Evolutionary conservation across 164 flowering plant genomes (phyloP).

Genomic region (Amborella trichopoda): DNA sequence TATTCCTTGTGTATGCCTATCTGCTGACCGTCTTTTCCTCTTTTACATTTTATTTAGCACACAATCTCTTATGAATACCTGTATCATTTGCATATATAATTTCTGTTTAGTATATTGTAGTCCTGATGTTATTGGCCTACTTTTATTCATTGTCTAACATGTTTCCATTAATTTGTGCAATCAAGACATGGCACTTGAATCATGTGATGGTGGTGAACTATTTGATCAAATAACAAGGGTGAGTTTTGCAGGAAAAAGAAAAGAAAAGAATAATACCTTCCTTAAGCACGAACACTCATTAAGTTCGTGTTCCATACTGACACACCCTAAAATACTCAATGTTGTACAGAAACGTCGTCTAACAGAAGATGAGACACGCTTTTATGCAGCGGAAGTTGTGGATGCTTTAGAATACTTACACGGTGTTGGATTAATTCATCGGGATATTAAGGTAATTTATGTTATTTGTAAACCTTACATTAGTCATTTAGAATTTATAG

Average conservation of each 20-base stretch:
- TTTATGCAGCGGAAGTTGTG: constrained; percentile 92
- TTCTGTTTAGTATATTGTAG: too few relatives aligned
- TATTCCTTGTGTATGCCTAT: constrained; percentile 77
- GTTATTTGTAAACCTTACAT: not conserved
- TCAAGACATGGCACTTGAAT: constrained; percentile 98
- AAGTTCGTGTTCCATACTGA: too few relatives aligned
- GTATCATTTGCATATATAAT: not conserved
- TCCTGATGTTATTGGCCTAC: not conserved
- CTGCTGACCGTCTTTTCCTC: not conserved
- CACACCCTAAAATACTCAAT: too few relatives aligned
- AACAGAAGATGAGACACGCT: constrained; percentile 83
- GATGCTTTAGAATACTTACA: constrained; percentile 98
- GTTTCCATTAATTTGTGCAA: constrained; percentile 10
- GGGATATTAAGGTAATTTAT: constrained; percentile 83
- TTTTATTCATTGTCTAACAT: constrained; percentile 11
- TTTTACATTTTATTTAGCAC: not conserved
- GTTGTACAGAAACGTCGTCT: constrained; percentile 91
- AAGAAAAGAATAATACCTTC: too few relatives aligned
- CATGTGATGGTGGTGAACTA: constrained; percentile 99
- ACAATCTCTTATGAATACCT: not conserved
- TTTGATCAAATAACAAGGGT: constrained; percentile 98
- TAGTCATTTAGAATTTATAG: not conserved
- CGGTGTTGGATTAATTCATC: constrained; percentile 86
- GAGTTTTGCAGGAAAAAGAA: too few relatives aligned
- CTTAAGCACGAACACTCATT: too few relatives aligned